Percentiles rank a stretch among this genome's conserved stretches.
phyloP scores from a whole-genome alignment of 164 flowering plant genomes.

The Nelumbo lutea region DNA sequence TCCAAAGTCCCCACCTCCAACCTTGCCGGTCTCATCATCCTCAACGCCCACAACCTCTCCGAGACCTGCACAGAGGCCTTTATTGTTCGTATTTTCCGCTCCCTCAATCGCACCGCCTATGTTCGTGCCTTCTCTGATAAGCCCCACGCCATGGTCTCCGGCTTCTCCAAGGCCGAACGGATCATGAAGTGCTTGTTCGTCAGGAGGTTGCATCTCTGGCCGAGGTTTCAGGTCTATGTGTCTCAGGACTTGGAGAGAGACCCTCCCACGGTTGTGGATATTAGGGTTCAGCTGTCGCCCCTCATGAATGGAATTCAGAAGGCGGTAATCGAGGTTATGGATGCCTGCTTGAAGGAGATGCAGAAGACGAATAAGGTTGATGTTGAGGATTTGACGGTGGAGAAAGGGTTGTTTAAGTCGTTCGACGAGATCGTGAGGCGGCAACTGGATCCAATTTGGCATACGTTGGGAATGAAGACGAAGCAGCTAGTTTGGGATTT shows the following conservation, averaged over 20 bases:
- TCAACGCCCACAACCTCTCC: constrained; percentile 62
- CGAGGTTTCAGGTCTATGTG: constrained; percentile 88
- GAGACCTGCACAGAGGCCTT: constrained; percentile 90
- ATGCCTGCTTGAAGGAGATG: constrained; percentile 96
- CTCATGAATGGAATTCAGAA: constrained; percentile 83
- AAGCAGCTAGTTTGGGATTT: constrained; percentile 95
- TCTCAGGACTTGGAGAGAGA: constrained; percentile 82
- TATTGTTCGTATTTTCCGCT: constrained; percentile 61
- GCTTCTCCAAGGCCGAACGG: constrained; percentile 83
- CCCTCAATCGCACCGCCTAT: constrained; percentile 34
- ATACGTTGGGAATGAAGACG: constrained; percentile 86
- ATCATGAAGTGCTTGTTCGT: constrained; percentile 61
- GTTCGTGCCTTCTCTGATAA: constrained; percentile 76
- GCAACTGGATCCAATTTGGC: constrained; percentile 98
- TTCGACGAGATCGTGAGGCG: constrained; percentile 93
- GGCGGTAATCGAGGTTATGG: constrained; percentile 89
- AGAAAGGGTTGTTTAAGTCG: constrained; percentile 90
- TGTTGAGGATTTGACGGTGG: constrained; percentile 94
- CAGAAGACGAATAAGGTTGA: constrained; percentile 96
- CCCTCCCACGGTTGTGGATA: constrained; percentile 79
- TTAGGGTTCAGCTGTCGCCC: constrained; percentile 63
- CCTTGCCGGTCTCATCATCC: constrained; percentile 57
- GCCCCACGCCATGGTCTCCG: constrained; percentile 75
- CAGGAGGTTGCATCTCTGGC: constrained; percentile 75
- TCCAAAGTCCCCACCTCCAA: constrained; percentile 46